Conservation (phyloP, 1,284 basidiomycete species). For the Exobasidium cylindrosporum region DNA sequence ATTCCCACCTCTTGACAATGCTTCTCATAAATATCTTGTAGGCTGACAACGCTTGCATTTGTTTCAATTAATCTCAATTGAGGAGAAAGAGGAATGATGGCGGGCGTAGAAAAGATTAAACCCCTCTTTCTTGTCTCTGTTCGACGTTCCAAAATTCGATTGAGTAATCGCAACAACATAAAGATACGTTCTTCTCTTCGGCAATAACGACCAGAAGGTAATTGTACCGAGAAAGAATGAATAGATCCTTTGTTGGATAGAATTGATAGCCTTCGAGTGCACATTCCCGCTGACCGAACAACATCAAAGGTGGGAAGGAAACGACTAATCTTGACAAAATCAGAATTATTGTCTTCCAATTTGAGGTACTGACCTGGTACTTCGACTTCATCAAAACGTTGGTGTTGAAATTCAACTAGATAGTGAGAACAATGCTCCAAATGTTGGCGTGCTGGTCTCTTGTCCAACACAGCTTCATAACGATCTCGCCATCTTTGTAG, state of each 20-base stretch:
- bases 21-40: constrained; percentile 92
- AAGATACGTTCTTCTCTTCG: constrained; percentile 90
- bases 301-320: constrained; percentile 90
- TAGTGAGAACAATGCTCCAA: constrained; percentile 88
- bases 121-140: constrained; percentile 93
- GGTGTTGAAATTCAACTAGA: constrained; percentile 95
- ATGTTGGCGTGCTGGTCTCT: constrained; percentile 77
- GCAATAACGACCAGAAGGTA: constrained; percentile 80
- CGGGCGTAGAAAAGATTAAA: constrained; percentile 84
- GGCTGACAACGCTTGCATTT: constrained; percentile 82
- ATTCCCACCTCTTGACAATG: constrained; percentile 77
- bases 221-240: constrained; percentile 86
- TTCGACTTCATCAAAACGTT: constrained; percentile 96
- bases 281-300: constrained; percentile 75
- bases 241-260: constrained; percentile 87
- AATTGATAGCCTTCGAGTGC: constrained; percentile 85
- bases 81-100: constrained; percentile 79
- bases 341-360: constrained; percentile 81
- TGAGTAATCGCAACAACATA: constrained; percentile 88
- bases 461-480: constrained; percentile 81
- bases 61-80: constrained; percentile 82
- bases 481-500: constrained; percentile 90
- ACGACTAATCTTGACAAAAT: constrained; percentile 86
- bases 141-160: constrained; percentile 63
- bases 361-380: constrained; percentile 92